Conservation (phyloP, 768 basidiomycete genomes). For the Pholiota molesta region DNA sequence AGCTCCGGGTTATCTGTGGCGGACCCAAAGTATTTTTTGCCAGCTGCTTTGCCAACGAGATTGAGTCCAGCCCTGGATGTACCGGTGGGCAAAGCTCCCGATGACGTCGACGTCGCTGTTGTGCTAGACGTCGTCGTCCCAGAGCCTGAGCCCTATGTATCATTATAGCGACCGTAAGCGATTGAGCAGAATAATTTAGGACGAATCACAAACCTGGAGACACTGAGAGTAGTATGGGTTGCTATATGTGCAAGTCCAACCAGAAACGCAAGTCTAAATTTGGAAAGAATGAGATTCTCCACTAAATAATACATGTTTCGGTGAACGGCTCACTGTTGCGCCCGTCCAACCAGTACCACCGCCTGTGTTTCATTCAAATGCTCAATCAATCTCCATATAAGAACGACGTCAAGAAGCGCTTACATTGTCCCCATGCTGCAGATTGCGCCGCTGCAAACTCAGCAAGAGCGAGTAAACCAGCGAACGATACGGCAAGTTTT, state of each 20-base stretch:
- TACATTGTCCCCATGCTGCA: slow-evolving; percentile 26
- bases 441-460: slow-evolving; percentile 22
- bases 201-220: slow-evolving; percentile 29
- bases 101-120: slow-evolving; percentile 1
- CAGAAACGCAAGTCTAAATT: slow-evolving; percentile 41
- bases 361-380: slow-evolving; percentile 10
- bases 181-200: neutral
- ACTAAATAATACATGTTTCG: neutral
- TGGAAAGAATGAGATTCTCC: neutral
- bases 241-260: slow-evolving; percentile 37
- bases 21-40: slow-evolving; percentile 52
- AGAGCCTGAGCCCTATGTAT: slow-evolving; percentile 8
- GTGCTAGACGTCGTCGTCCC: neutral
- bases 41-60: slow-evolving; percentile 40
- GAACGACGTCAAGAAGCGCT: neutral
- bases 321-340: slow-evolving; percentile 26
- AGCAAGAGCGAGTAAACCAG: slow-evolving; percentile 17
- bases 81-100: slow-evolving; percentile 6
- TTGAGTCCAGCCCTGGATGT: slow-evolving; percentile 25
- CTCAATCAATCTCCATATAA: neutral
- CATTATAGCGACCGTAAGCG: neutral
- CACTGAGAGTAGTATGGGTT: slow-evolving; percentile 51
- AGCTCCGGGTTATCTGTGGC: slow-evolving; percentile 54
- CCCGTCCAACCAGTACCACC: slow-evolving; percentile 30
- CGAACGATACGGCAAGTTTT: slow-evolving; percentile 8